Evolutionary conservation across 2,329 filamentous ascomycete genomes (phyloP), one percentile per base, ranked within the genome.

Genomic region (Macroventuria anomochaeta): DNA sequence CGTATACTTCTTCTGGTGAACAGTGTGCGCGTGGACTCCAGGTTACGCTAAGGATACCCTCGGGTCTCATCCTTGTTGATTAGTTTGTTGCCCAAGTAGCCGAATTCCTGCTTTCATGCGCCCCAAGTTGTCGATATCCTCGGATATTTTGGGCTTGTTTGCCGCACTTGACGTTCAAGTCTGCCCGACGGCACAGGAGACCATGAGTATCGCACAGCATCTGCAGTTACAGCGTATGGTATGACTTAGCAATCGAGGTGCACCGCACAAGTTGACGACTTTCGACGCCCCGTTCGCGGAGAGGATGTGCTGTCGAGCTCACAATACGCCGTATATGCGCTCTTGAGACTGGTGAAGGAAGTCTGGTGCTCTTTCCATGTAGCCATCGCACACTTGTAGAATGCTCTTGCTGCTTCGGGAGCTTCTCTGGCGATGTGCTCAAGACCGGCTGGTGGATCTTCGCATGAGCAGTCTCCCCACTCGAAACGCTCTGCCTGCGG

Each of bases 281-380:
- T 47, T 11, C 17, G 28, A 20, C 21, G 50, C 12, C 23, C n/a
- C 2, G 3, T 12, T 13, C 20, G 26, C 4, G 20, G 11, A 32
- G 32, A 18, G 7, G 5, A 20, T 15, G 20, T n/a, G 32, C 44
- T 53, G 10, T 5, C 4, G 5, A 53, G 43, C 32, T 53, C 43
- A 20, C 51, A 53, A 20, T 53, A 47, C 1, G 51, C 44, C 8
- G 43, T 48, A 13, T 53, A 53, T 21, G 51, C 51, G 33, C 39
- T 38, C 23, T 33, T 53, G 38, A 43, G 48, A 1, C 51, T 43
- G 6, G 43, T 43, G 18, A 43, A 53, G 8, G 31, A 48, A 11
- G 13, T 8, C 21, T 39, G 33, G 11, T 53, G 33, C 39, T 53
- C 51, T 34, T 48, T 53, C 51, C 51, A 53, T n/a, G 39, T 48